phyloP scores from a whole-genome alignment of 139 green algal species.

The Zygnema cylindricum region DNA sequence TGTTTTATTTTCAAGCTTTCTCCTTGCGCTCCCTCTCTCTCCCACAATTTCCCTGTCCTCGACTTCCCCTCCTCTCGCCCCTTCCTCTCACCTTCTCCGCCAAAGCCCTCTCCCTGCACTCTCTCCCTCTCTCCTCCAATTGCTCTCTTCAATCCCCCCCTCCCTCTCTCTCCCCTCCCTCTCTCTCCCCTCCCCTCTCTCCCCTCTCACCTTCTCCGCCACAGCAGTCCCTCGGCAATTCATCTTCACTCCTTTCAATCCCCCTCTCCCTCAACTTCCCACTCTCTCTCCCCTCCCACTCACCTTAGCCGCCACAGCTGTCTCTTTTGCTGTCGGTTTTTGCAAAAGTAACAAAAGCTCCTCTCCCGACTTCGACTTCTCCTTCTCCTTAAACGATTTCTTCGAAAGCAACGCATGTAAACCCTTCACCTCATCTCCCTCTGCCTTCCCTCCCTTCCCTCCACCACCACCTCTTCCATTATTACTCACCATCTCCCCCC shows the following conservation, averaged over 20 bases:
- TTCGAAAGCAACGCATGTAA: slow-evolving; percentile 56
- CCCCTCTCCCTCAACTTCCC: background rate
- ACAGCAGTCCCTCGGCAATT: background rate
- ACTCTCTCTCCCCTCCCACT: slow-evolving; percentile 7
- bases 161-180: background rate
- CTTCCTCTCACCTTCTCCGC: background rate
- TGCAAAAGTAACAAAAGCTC: slow-evolving; percentile 79
- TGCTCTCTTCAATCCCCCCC: background rate
- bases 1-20: too few species aligned
- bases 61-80: background rate
- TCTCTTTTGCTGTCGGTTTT: slow-evolving; percentile 75
- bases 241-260: background rate
- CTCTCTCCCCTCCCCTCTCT: background rate
- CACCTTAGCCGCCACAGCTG: slow-evolving; percentile 60
- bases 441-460: background rate
- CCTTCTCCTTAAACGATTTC: slow-evolving; percentile 56
- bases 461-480: background rate
- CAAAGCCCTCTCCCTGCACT: background rate
- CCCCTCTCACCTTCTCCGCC: background rate
- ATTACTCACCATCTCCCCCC: background rate
- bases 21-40: background rate
- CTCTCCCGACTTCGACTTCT: slow-evolving; percentile 66
- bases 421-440: slow-evolving; percentile 3
- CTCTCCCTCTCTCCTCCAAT: background rate
- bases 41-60: background rate